A percentile compares a stretch with the other conserved stretches of the same genome.
Evolutionary conservation across 768 basidiomycete species (phyloP).

Genomic region (Chalciporus piperatus): DNA sequence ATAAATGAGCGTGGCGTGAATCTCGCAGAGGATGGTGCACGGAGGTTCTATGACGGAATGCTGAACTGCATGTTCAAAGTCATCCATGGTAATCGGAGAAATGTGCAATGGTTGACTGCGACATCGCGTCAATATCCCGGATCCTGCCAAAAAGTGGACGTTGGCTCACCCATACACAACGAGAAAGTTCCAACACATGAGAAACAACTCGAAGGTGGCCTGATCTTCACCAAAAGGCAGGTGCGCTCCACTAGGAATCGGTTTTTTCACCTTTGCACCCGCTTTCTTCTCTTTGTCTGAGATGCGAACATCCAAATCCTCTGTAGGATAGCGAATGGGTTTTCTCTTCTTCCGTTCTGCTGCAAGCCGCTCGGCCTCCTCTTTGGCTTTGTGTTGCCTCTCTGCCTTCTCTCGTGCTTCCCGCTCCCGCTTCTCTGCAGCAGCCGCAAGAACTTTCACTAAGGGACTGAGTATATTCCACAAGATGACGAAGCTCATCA

Average conservation of each 20-base stretch:
- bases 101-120: slow-evolving; percentile 81
- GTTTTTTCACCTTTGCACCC: slow-evolving; percentile 66
- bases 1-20: slow-evolving; percentile 88
- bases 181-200: slow-evolving; percentile 93
- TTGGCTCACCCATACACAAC: slow-evolving; percentile 83
- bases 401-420: slow-evolving; percentile 71
- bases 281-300: slow-evolving; percentile 82
- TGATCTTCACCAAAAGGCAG: slow-evolving; percentile 69
- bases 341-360: slow-evolving; percentile 87
- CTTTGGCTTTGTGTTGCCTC: slow-evolving; percentile 59
- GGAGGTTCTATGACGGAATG: slow-evolving; percentile 68
- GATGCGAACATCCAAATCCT: slow-evolving; percentile 82
- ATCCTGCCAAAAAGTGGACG: not conserved
- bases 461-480: slow-evolving; percentile 10
- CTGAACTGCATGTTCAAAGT: slow-evolving; percentile 83
- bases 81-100: slow-evolving; percentile 88
- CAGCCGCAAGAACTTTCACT: slow-evolving; percentile 31
- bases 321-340: slow-evolving; percentile 87
- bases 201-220: slow-evolving; percentile 74
- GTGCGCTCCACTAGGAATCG: slow-evolving; percentile 55
- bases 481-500: not conserved
- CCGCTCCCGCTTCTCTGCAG: slow-evolving; percentile 63
- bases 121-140: slow-evolving; percentile 7
- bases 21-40: slow-evolving; percentile 79
- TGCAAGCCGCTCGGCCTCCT: slow-evolving; percentile 67